phyloP scores from a whole-genome alignment of 2,329 filamentous ascomycete species.

The Pseudogymnoascus sp. region DNA sequence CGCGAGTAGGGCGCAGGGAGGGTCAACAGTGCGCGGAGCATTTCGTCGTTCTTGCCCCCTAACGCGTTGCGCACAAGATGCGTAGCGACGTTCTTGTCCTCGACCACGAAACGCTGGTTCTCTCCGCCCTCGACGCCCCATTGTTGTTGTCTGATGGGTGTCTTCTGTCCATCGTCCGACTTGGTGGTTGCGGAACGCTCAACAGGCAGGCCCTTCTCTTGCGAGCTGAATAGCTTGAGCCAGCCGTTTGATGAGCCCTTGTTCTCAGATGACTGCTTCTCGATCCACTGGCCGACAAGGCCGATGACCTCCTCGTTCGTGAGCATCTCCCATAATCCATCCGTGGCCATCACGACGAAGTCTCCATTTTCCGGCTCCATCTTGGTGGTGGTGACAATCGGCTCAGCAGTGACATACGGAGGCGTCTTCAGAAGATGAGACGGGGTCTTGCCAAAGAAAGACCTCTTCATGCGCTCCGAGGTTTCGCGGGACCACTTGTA shows the following conservation, averaged over 20 bases:
- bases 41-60: conserved; percentile 86
- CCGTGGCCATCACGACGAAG: conserved; percentile 92
- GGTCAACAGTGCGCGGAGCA: conserved; percentile 85
- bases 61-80: conserved; percentile 93
- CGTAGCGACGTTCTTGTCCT: conserved; percentile 93
- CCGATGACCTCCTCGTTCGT: conserved; percentile 97
- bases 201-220: conserved; percentile 58
- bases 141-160: conserved; percentile 80
- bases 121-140: conserved; percentile 73
- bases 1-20: conserved; percentile 85
- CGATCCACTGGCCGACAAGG: conserved; percentile 93
- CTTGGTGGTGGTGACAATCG: conserved; percentile 85
- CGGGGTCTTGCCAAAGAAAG: conserved; percentile 79
- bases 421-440: conserved; percentile 76
- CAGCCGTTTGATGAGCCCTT: conserved; percentile 46
- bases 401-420: conserved; percentile 95
- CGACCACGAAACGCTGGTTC: conserved; percentile 78
- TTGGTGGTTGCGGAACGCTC: conserved; percentile 49
- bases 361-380: conserved; percentile 84
- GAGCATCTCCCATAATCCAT: conserved; percentile 98
- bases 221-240: conserved; percentile 53
- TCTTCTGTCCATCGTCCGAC: conserved; percentile 62
- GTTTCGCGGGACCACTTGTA: conserved; percentile 94
- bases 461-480: conserved; percentile 69
- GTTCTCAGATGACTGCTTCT: conserved; percentile 49